Evolutionary conservation across 2,329 filamentous ascomycete species (phyloP), one percentile per base, ranked within the genome.

Genomic region (Ophiocordyceps camponoti-rufipedis): DNA sequence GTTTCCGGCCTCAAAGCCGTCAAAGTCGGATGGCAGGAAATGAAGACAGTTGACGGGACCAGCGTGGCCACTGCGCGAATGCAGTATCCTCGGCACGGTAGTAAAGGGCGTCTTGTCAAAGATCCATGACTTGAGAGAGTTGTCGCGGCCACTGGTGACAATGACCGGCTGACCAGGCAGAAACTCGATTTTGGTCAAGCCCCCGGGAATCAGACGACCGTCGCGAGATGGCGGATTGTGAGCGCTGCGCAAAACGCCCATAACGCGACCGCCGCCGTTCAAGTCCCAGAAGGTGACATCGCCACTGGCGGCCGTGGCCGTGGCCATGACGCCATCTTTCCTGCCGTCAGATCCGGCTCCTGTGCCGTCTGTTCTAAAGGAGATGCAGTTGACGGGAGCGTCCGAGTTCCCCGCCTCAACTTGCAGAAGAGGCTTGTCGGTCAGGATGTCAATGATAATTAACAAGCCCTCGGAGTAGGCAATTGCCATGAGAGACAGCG

Each of bases 261-360:
- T 85, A 46, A 94, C 80, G 53, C 85, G 79, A 5, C 87, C 87
- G 14, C 87, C 87, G 35, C 82, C 74, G 58, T 95, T 95, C 47
- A 98, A 70, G 60, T 98, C 91, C 91, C 91, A 98, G 51, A 98
- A 82, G 0, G 85, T 94, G 41, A 98, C 75, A 60, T 98, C 91
- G 32, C 91, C 89, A 49, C 75, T 88, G 4, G 75, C 70, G 28
- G 70, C 69, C 19, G 85, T 87, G 9, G 86, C 79, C 0, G 91
- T 96, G 8, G 89, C 89, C 87, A 98, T 94, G 46, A 95, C 85
- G 45, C 91, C 91, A 33, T 87, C 76, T 53, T 81, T 79, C 46
- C 79, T 77, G 1, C 89, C 88, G 61, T 95, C 86, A 32, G 86
- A 78, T 8, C 88, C 89, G 14, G 91, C 88, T 28, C 91, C 91